These are phyloP conservation scores for Plenodomus biglobosus DNA, from an alignment of 2,329 filamentous ascomycete genomes.

Conservation along the genomic window DNA sequence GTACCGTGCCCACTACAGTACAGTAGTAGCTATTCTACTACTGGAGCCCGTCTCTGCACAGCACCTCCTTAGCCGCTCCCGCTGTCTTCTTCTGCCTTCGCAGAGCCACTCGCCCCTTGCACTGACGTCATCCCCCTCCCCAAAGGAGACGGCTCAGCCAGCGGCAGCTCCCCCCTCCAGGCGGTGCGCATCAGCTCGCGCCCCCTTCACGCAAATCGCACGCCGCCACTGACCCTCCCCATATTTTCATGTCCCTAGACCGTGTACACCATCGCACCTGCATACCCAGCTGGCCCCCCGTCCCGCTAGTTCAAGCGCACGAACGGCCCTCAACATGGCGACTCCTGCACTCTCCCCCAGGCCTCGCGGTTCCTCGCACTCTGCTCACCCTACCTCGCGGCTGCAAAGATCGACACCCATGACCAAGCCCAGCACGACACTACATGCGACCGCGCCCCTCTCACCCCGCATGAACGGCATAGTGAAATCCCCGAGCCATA, in stretches of 20 bases:
- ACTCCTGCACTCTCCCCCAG: constrained; percentile 39
- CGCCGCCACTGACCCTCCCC: constrained; percentile 12
- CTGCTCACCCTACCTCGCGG: constrained; percentile 25
- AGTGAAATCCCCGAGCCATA: constrained; percentile 36
- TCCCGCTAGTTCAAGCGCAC: constrained; percentile 15
- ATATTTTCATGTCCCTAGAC: constrained; percentile 27
- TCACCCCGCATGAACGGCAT: constrained; percentile 38
- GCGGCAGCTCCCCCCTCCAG: constrained; percentile 1
- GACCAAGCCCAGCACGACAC: constrained; percentile 30
- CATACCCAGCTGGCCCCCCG: constrained; percentile 10
- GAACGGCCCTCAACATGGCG: constrained; percentile 30
- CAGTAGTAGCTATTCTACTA: no score
- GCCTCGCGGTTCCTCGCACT: constrained; percentile 32
- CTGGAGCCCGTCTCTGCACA: no score
- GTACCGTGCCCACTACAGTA: no score
- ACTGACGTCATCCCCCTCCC: not conserved
- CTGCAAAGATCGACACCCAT: constrained; percentile 33
- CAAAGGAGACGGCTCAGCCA: not conserved
- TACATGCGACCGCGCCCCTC: constrained; percentile 32
- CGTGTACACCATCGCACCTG: constrained; percentile 15
- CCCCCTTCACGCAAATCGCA: constrained; percentile 6
- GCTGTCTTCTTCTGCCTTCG: not conserved
- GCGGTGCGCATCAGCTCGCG: constrained; percentile 3
- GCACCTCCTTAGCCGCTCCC: no score
- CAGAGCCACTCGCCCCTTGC: not conserved